phyloP scores from a whole-genome alignment of 2,329 filamentous ascomycete species.

The Claviceps monticola region DNA sequence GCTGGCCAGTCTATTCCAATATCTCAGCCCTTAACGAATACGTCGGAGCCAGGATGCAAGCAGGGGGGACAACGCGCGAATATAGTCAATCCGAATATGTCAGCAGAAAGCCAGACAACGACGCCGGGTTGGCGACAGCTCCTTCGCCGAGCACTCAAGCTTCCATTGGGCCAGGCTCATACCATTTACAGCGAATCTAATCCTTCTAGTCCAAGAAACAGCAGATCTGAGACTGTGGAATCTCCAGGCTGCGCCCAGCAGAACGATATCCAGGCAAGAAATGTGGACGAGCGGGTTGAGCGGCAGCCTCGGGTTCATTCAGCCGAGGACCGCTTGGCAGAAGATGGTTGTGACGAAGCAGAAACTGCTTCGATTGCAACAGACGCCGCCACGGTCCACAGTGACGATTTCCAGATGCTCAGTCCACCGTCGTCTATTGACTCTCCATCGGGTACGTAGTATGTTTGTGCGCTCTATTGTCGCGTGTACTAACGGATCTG shows the following conservation, averaged over 20 bases:
- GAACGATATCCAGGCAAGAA: background rate
- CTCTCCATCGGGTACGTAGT: background rate
- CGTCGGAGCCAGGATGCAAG: background rate
- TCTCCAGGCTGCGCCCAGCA: background rate
- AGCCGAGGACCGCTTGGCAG: background rate
- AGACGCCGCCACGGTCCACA: constrained; percentile 22
- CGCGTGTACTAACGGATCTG: background rate
- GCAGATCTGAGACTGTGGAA: background rate
- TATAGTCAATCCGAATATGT: background rate
- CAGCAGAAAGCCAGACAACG: constrained; percentile 4
- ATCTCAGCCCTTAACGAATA: background rate
- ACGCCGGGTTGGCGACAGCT: constrained; percentile 15
- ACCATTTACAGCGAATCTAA: constrained; percentile 19
- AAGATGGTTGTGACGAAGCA: background rate
- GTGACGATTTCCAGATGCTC: constrained; percentile 19
- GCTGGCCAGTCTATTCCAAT: background rate
- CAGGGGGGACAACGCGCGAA: background rate
- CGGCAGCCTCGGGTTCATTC: background rate
- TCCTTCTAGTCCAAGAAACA: constrained; percentile 6
- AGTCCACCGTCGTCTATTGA: constrained; percentile 2
- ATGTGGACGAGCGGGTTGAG: background rate
- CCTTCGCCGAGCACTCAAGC: constrained; percentile 13
- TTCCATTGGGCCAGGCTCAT: constrained; percentile 21
- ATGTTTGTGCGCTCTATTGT: background rate
- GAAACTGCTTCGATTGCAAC: constrained; percentile 13